A percentile compares a stretch with the other conserved stretches of the same genome.
These are phyloP conservation scores for Starmerella tilneyi DNA, from an alignment of 805 yeast species.

Conservation along the genomic window DNA sequence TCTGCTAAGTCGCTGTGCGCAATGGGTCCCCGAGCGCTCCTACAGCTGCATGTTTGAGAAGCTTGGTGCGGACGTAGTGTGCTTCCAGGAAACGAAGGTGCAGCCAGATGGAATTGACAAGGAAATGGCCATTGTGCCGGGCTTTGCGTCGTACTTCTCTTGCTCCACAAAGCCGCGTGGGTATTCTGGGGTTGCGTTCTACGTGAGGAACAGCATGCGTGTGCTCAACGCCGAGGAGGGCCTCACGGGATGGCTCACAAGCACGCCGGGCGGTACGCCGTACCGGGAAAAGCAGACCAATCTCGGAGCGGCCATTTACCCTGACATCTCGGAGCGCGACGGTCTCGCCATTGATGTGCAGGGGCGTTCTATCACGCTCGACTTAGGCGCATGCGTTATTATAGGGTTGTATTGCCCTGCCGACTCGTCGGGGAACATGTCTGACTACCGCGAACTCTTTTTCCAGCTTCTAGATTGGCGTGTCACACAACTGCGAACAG, in stretches of 20 bases:
- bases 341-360: constrained; percentile 57
- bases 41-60: constrained; percentile 31
- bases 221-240: constrained; percentile 84
- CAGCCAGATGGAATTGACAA: constrained; percentile 41
- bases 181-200: constrained; percentile 85
- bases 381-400: constrained; percentile 41
- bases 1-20: constrained; percentile 74
- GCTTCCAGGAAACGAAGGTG: constrained; percentile 78
- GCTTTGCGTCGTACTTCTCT: constrained; percentile 56
- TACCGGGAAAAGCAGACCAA: constrained; percentile 8
- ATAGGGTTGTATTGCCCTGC: constrained; percentile 80
- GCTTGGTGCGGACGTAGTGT: constrained; percentile 61
- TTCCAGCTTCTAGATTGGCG: constrained; percentile 52
- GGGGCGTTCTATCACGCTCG: constrained; percentile 72
- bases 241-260: constrained; percentile 50
- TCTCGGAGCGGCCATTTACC: constrained; percentile 11
- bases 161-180: constrained; percentile 65
- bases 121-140: constrained; percentile 43
- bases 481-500: constrained; percentile 40
- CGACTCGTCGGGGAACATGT: constrained; percentile 60
- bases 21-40: constrained; percentile 54
- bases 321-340: constrained; percentile 45
- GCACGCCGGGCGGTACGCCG: constrained; percentile 8
- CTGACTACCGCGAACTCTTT: constrained; percentile 50
- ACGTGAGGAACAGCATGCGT: constrained; percentile 43